Percentiles rank a stretch among this genome's conserved stretches.
These are phyloP conservation scores for Saccharomycopsis javanensis DNA, from an alignment of 805 yeast genomes.

Conservation along the genomic window DNA sequence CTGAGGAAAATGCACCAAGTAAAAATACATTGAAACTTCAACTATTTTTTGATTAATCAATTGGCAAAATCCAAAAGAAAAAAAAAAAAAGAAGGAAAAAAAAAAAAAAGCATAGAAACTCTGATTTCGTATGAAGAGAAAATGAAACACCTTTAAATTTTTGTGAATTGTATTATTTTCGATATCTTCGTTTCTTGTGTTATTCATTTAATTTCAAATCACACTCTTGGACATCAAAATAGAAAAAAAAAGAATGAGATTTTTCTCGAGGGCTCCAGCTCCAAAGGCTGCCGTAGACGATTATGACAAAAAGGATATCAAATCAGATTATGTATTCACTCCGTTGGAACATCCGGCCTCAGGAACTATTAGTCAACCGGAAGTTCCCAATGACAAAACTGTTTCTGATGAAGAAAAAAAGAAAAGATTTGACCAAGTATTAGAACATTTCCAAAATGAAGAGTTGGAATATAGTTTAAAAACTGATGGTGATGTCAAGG, in stretches of 20 bases:
- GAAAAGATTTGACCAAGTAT: constrained; percentile 49
- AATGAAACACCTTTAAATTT: no score
- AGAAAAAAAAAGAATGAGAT: constrained; percentile 4
- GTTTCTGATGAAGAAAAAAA: constrained; percentile 45
- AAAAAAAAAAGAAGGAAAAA: no score
- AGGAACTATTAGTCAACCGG: constrained; percentile 41
- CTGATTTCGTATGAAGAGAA: no score
- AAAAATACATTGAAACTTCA: no score
- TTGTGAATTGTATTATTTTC: no score
- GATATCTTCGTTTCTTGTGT: no score
- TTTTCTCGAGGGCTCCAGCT: constrained; percentile 9
- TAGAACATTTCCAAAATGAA: constrained; percentile 48
- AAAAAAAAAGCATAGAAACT: no score
- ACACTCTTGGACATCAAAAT: no score
- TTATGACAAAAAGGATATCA: neutral
- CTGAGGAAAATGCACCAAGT: no score
- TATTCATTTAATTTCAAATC: no score
- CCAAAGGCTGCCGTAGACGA: neutral
- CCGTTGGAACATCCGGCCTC: constrained; percentile 55
- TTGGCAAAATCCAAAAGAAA: neutral
- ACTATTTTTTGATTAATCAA: no score
- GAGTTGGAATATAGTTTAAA: constrained; percentile 32
- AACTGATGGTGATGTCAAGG: constrained; percentile 37
- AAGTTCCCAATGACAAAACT: constrained; percentile 22
- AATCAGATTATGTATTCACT: constrained; percentile 2